These are phyloP conservation scores for Sporobolomyces roseus DNA, from an alignment of 768 basidiomycete genomes.

Conservation along the genomic window DNA sequence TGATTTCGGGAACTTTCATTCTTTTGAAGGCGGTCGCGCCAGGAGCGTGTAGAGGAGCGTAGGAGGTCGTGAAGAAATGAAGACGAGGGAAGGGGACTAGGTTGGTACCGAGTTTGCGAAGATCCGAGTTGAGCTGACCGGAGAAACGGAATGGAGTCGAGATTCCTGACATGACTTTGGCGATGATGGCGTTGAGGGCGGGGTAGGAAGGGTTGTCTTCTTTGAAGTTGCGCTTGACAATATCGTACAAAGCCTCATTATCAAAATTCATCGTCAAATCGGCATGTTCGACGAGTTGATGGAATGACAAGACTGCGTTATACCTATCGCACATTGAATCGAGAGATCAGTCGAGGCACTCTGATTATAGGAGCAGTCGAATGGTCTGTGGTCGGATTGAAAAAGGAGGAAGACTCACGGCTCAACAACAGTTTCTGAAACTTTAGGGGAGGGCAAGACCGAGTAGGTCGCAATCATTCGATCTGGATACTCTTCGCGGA, in stretches of 20 bases:
- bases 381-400: too few relatives aligned
- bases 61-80: slow-evolving; percentile 94
- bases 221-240: slow-evolving; percentile 48
- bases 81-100: slow-evolving; percentile 94
- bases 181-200: slow-evolving; percentile 60
- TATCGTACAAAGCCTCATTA: slow-evolving; percentile 52
- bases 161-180: slow-evolving; percentile 90
- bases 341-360: too few relatives aligned
- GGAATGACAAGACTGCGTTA: slow-evolving; percentile 74
- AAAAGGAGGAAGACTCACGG: slow-evolving; percentile 8
- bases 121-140: slow-evolving; percentile 82
- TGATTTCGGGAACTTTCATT: slow-evolving; percentile 65
- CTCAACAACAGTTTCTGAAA: slow-evolving; percentile 60
- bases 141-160: slow-evolving; percentile 85
- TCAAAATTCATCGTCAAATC: slow-evolving; percentile 74
- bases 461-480: slow-evolving; percentile 57
- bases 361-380: too few relatives aligned
- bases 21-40: slow-evolving; percentile 62
- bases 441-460: slow-evolving; percentile 59
- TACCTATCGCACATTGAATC: too few relatives aligned
- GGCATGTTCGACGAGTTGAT: slow-evolving; percentile 83
- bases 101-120: slow-evolving; percentile 88
- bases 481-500: slow-evolving; percentile 61
- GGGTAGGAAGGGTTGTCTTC: slow-evolving; percentile 46
- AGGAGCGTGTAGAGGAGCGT: slow-evolving; percentile 77